Percentiles rank a stretch among this genome's conserved stretches.
phyloP scores from a whole-genome alignment of 257 asterid genomes.

The Capsicum pubescens region DNA sequence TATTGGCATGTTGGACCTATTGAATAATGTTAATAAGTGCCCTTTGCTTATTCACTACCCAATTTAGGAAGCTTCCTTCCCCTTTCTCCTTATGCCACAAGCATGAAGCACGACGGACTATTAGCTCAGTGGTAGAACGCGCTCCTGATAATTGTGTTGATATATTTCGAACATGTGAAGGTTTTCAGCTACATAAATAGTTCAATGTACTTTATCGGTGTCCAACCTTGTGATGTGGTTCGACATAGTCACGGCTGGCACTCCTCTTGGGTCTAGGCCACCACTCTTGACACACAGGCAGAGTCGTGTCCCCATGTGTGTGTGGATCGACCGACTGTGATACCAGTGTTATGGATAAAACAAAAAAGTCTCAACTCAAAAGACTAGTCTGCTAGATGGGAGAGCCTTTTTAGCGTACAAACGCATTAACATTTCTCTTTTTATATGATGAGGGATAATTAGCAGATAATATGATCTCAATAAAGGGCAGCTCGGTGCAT shows the following conservation, averaged over 20 bases:
- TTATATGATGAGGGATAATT: background rate
- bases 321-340: background rate
- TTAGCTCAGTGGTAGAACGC: background rate
- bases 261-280: background rate
- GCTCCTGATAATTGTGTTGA: background rate
- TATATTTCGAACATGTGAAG: background rate
- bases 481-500: too few species aligned
- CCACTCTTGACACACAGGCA: background rate
- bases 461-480: background rate
- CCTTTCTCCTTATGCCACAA: background rate
- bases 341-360: background rate
- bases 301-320: background rate
- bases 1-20: slow-evolving; percentile 9
- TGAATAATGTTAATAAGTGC: background rate
- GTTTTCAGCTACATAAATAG: background rate
- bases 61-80: slow-evolving; percentile 1
- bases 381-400: background rate
- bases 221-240: background rate
- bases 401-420: background rate
- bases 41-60: background rate
- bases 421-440: background rate
- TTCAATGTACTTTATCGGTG: background rate
- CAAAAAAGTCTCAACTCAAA: background rate
- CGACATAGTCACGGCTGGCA: background rate
- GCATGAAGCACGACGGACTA: background rate